These are phyloP conservation scores for Aureobasidium subglaciale DNA, from an alignment of 2,329 filamentous ascomycete genomes.

Conservation along the genomic window DNA sequence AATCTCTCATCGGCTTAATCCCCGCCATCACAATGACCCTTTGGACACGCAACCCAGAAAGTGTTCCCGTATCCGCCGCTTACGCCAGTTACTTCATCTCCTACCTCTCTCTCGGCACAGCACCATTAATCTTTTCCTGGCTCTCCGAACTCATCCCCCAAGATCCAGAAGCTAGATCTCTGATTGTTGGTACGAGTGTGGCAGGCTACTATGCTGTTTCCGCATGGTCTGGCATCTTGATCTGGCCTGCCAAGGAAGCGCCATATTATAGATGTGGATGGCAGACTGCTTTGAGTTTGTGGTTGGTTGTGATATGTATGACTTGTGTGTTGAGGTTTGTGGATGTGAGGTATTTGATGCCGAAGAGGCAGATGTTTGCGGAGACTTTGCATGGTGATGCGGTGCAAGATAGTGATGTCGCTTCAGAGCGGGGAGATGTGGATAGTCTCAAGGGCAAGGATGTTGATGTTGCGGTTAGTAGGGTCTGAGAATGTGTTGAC, in stretches of 20 bases:
- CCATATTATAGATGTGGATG: constrained; percentile 45
- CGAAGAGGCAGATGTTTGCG: constrained; percentile 20
- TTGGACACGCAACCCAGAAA: constrained; percentile 43
- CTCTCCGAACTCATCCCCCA: constrained; percentile 45
- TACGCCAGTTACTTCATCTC: constrained; percentile 49
- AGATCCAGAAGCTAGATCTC: constrained; percentile 43
- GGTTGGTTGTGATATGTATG: constrained; percentile 41
- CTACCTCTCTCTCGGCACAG: constrained; percentile 43
- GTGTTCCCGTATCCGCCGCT: constrained; percentile 39
- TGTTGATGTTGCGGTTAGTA: constrained; percentile 4
- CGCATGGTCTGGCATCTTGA: constrained; percentile 46
- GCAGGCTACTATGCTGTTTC: constrained; percentile 46
- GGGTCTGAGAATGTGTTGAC: background rate
- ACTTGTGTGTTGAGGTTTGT: constrained; percentile 38
- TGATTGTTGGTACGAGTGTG: constrained; percentile 45
- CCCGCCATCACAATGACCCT: constrained; percentile 47
- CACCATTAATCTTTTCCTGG: constrained; percentile 48
- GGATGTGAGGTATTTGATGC: constrained; percentile 36
- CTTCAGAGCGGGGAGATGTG: background rate
- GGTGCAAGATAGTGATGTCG: background rate
- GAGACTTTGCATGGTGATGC: constrained; percentile 10
- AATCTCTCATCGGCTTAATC: constrained; percentile 42
- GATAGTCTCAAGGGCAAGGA: constrained; percentile 9
- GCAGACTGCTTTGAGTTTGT: constrained; percentile 41
- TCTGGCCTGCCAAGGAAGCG: constrained; percentile 47